A percentile compares a stretch with the other conserved stretches of the same genome.
These are phyloP conservation scores for Kuraishia cidri DNA, from an alignment of 805 yeast genomes.

Conservation along the genomic window DNA sequence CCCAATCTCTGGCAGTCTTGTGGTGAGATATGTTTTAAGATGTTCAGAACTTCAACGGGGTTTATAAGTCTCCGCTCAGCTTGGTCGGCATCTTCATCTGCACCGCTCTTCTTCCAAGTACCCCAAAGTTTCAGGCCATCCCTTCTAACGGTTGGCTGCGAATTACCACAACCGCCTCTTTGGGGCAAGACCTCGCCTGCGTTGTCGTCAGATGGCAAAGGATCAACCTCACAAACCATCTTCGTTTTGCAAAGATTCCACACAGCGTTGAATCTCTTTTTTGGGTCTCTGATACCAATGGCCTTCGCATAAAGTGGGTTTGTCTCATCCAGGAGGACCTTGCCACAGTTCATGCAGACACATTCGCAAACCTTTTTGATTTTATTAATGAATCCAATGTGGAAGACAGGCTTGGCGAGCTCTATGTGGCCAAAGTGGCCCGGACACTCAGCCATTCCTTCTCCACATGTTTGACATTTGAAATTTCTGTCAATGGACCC, in stretches of 20 bases:
- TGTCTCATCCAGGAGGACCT: conserved; percentile 76
- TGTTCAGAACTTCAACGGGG: conserved; percentile 84
- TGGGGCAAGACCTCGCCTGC: conserved; percentile 26
- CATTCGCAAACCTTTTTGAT: conserved; percentile 94
- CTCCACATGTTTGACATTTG: conserved; percentile 99
- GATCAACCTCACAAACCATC: conserved; percentile 93
- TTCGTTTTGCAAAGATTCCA: conserved; percentile 90
- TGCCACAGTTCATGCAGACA: conserved; percentile 99
- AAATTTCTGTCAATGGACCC: conserved; percentile 96
- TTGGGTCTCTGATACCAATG: conserved; percentile 82
- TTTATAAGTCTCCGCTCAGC: conserved; percentile 86
- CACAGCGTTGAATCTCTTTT: conserved; percentile 92
- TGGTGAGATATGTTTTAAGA: conserved; percentile 82
- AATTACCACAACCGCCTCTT: conserved; percentile 97
- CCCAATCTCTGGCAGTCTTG: conserved; percentile 81
- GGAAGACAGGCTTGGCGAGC: conserved; percentile 96
- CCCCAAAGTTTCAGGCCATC: conserved; percentile 97
- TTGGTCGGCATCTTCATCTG: conserved; percentile 76
- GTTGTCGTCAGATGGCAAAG: conserved; percentile 54
- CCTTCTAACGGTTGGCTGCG: conserved; percentile 91
- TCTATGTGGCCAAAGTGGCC: conserved; percentile 99
- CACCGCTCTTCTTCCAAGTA: conserved; percentile 86
- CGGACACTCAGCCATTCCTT: conserved; percentile 98
- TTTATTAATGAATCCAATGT: conserved; percentile 89
- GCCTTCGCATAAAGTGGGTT: conserved; percentile 83